Evolutionary conservation across 139 green algal genomes (phyloP).

Genomic region (Nannochloris sp.): DNA sequence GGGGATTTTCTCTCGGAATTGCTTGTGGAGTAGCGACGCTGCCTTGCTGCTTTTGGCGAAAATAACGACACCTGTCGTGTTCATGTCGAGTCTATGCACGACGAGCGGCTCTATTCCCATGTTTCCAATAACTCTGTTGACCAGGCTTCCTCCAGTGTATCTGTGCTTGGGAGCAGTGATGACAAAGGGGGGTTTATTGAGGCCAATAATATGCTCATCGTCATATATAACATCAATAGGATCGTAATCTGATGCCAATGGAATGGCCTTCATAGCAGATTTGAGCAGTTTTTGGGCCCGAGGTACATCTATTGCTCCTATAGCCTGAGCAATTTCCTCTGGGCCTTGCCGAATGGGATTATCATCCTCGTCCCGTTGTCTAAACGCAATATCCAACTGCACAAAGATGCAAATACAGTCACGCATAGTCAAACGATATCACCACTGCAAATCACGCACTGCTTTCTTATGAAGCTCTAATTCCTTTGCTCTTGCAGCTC

Average conservation of each 20-base stretch:
- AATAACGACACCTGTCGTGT: constrained; percentile 70
- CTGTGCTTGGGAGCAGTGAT: constrained; percentile 64
- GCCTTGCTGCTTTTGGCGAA: constrained; percentile 56
- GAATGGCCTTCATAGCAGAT: constrained; percentile 38
- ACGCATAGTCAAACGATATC: not conserved
- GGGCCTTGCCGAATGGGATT: constrained; percentile 18
- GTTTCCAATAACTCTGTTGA: constrained; percentile 59
- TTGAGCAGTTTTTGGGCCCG: constrained; percentile 18
- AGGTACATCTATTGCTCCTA: constrained; percentile 20
- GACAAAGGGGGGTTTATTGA: constrained; percentile 65
- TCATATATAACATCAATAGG: constrained; percentile 62
- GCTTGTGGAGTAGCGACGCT: constrained; percentile 42
- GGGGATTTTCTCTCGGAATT: constrained; percentile 51
- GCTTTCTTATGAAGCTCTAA: not conserved
- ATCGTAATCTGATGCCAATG: constrained; percentile 40
- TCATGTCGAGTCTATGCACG: constrained; percentile 69
- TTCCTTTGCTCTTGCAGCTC: constrained; percentile 4
- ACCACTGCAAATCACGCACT: not conserved
- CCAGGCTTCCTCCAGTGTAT: constrained; percentile 54
- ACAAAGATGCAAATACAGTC: not conserved
- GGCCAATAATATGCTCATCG: constrained; percentile 60
- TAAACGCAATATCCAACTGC: constrained; percentile 33
- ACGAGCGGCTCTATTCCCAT: constrained; percentile 25
- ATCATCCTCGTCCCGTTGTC: constrained; percentile 20
- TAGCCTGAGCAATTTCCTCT: constrained; percentile 25